Conservation (phyloP, 1,284 basidiomycete genomes). For the Singerocomus inundabilis region DNA sequence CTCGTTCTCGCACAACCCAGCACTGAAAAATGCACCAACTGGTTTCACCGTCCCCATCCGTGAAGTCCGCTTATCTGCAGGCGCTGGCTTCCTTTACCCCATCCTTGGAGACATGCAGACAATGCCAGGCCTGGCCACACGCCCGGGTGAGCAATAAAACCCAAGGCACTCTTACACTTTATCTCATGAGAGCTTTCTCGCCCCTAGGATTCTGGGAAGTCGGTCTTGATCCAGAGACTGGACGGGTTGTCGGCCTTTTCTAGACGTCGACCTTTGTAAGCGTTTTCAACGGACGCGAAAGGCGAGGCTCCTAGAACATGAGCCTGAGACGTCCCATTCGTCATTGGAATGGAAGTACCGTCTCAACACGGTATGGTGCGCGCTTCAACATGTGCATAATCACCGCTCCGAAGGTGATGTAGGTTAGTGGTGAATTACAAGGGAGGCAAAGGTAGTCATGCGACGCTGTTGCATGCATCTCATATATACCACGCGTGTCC, state of each 20-base stretch:
- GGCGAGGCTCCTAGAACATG: neutral
- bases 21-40: slow-evolving; percentile 84
- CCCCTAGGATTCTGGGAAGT: slow-evolving; percentile 79
- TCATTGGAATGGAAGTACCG: slow-evolving; percentile 19
- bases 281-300: slow-evolving; percentile 34
- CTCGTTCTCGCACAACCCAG: slow-evolving; percentile 94
- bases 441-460: neutral
- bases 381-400: slow-evolving; percentile 43
- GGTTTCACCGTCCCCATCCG: slow-evolving; percentile 95
- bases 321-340: slow-evolving; percentile 10
- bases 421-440: slow-evolving; percentile 11
- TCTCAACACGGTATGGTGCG: slow-evolving; percentile 40
- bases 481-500: slow-evolving; percentile 13
- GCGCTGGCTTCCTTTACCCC: slow-evolving; percentile 95
- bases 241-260: slow-evolving; percentile 74
- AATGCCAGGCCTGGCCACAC: slow-evolving; percentile 95
- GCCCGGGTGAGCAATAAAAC: slow-evolving; percentile 61
- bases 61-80: slow-evolving; percentile 85
- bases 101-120: slow-evolving; percentile 95
- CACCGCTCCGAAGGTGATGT: slow-evolving; percentile 12
- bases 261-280: slow-evolving; percentile 34
- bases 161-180: neutral
- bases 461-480: slow-evolving; percentile 6
- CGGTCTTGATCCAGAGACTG: slow-evolving; percentile 71
- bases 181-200: slow-evolving; percentile 17